Percentiles rank a stretch among this genome's conserved stretches.
Evolutionary conservation across 75 land plant species (phyloP).

Genomic region (Azolla pinnata): DNA sequence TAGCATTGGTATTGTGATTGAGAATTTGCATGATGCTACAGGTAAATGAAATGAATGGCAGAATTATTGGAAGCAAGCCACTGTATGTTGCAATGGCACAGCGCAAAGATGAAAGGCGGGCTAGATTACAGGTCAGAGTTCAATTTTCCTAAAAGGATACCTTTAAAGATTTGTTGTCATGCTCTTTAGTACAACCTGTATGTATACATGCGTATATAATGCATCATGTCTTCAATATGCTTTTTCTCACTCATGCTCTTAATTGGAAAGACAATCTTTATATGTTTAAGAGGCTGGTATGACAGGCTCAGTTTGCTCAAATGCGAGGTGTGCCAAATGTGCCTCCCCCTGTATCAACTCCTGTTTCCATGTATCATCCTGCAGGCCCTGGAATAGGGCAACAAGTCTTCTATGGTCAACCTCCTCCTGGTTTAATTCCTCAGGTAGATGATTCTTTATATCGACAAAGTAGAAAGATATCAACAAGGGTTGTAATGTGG

Average conservation of each 20-base stretch:
- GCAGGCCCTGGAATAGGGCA: conserved; percentile 72
- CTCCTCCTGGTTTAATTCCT: conserved; percentile 66
- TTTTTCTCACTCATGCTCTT: neutral
- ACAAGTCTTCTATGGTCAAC: conserved; percentile 72
- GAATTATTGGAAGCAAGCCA: conserved; percentile 85
- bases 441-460: too few species aligned
- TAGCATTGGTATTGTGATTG: neutral
- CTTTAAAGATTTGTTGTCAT: neutral
- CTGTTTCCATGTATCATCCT: conserved; percentile 66
- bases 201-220: neutral
- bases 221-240: neutral
- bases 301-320: conserved; percentile 39
- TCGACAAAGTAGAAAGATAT: too few species aligned
- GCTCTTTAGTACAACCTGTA: conserved; percentile 26
- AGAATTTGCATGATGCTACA: conserved; percentile 7
- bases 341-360: conserved; percentile 48
- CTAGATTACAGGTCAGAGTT: conserved; percentile 64
- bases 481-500: too few species aligned
- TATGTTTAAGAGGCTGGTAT: too few species aligned
- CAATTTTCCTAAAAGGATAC: neutral
- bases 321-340: conserved; percentile 41
- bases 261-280: too few species aligned
- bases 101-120: conserved; percentile 88
- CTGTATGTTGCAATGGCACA: conserved; percentile 92
- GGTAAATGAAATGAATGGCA: conserved; percentile 93